Percentiles rank a stretch among this genome's conserved stretches.
Evolutionary conservation across 495 filamentous ascomycete species (phyloP).

Genomic region (Lophium mytilinum): DNA sequence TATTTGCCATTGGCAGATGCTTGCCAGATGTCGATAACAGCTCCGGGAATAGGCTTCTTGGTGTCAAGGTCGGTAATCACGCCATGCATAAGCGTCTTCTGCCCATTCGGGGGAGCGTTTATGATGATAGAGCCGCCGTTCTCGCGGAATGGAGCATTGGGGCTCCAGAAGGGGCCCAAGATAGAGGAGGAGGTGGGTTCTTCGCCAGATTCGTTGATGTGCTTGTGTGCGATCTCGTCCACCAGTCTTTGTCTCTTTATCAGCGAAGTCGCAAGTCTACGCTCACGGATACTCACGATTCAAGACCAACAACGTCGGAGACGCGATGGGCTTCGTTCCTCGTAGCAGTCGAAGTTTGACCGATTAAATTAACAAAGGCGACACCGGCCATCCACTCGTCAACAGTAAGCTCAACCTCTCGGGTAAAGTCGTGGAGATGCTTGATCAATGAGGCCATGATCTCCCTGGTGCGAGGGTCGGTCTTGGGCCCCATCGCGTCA

Average conservation of each 20-base stretch:
- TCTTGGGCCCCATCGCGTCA: constrained; percentile 67
- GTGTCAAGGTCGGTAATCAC: constrained; percentile 63
- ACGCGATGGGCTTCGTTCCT: constrained; percentile 73
- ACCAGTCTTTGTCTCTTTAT: constrained; percentile 51
- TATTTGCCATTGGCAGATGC: constrained; percentile 77
- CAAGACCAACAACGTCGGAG: constrained; percentile 72
- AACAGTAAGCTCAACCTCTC: constrained; percentile 69
- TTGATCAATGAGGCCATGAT: constrained; percentile 59
- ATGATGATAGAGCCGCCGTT: constrained; percentile 67
- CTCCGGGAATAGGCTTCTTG: constrained; percentile 57
- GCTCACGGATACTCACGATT: constrained; percentile 50
- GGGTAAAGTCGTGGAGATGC: constrained; percentile 77
- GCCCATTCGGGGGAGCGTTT: constrained; percentile 56
- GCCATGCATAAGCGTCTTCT: constrained; percentile 68
- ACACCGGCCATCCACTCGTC: constrained; percentile 78
- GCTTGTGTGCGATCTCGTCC: constrained; percentile 78
- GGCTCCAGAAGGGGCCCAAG: constrained; percentile 81
- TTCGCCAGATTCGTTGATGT: constrained; percentile 58
- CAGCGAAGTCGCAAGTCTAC: not conserved
- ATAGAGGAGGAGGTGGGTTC: constrained; percentile 76
- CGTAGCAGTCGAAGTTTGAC: constrained; percentile 49
- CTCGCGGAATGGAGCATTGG: constrained; percentile 68
- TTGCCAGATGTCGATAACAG: constrained; percentile 82
- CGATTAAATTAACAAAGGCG: constrained; percentile 46
- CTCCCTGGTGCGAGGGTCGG: constrained; percentile 55